Evolutionary conservation across 176 grass and related monocot genomes (phyloP), one percentile per base, ranked within the genome.

Genomic region (Puya raimondii): DNA sequence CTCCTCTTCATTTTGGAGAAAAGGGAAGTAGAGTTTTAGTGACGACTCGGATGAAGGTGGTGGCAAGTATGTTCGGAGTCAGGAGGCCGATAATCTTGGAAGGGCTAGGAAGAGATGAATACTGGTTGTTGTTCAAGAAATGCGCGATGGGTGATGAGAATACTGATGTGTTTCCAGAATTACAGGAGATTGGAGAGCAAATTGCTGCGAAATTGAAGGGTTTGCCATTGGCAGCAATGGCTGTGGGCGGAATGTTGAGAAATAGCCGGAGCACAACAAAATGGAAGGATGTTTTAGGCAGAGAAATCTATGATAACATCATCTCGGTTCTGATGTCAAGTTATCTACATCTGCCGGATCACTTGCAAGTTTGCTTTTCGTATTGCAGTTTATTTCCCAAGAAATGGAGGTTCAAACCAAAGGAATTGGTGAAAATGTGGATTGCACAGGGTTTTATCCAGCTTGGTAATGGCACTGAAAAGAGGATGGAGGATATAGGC

Each of bases 351-450:
- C 69, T 88, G 11, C 81, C 86, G 12, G 51, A 63, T 10, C 65
- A 81, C 12, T 54, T 84, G 67, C 67, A 78, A 53, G 33, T 26
- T 63, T 88, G 81, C 64, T 84, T 88, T 51, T 48, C 79, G 17
- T 89, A 78, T 72, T 85, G 66, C 64, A 78, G 67, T 27, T 79
- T 89, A 82, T 82, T 89, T 79, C 87, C 80, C 2, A 79, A 80
- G 80, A 69, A 86, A 26, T 74, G 74, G 70, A 51, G 75, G n/a
- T 84, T 88, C 64, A 42, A 78, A 13, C 80, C 61, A 9, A 80
- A 73, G 17, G 66, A 83, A 53, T 66, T 85, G 59, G 57, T 85
- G 33, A 76, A 67, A 47, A 73, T 85, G 82, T 89, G 87, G 87
- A 80, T 86, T 17, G 69, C 80, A 15, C 87, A 83, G 52, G 70